Evolutionary conservation across 805 yeast species (phyloP), one percentile per base, ranked within the genome.

Genomic region (Kuraishia molischiana): DNA sequence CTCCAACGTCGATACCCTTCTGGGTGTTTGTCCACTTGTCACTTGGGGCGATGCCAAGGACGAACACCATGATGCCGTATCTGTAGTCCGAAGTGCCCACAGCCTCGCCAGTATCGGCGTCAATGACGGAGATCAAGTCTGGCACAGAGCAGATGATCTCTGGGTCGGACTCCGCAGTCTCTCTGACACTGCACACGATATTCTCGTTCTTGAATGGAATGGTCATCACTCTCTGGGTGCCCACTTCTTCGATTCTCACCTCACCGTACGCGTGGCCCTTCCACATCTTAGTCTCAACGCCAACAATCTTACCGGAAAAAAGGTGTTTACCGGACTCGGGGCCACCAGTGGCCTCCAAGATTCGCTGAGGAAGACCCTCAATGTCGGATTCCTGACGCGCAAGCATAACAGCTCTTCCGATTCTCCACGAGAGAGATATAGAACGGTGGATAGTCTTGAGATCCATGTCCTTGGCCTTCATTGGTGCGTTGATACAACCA

Each of bases 201-300:
- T 68, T 68, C 44, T 69, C 74, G 44, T 69, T 68, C 49, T 68
- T 65, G 61, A 68, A 69, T 22, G 73, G 72, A 34, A 68, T 67
- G n/a, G 44, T 43, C 52, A 61, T 40, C 20, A 38, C 34, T 21
- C 33, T 18, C 24, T 18, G 21, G 18, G 40, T 42, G 17, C 14
- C 28, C 5, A 20, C 11, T 17, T 42, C 37, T n/a, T 28, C 34
- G 26, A 52, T 51, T 5, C 50, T 42, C n/a, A 67, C 69, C 37
- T 62, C 66, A 19, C 74, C 74, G 49, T 61, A 67, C 8, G 56
- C 58, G 45, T 67, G 68, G 6, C 72, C 72, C 38, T 62, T 64
- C 45, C 52, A 47, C 10, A 67, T 45, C 34, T 57, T 61, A 35
- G 61, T 54, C 40, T 65, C 69, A 17, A 68, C 70, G 4, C 59